Percentiles rank a stretch among this genome's conserved stretches.
These are phyloP conservation scores for Phycomyces blakesleeanus DNA, from an alignment of 192 early-diverging fungal species.

Conservation along the genomic window DNA sequence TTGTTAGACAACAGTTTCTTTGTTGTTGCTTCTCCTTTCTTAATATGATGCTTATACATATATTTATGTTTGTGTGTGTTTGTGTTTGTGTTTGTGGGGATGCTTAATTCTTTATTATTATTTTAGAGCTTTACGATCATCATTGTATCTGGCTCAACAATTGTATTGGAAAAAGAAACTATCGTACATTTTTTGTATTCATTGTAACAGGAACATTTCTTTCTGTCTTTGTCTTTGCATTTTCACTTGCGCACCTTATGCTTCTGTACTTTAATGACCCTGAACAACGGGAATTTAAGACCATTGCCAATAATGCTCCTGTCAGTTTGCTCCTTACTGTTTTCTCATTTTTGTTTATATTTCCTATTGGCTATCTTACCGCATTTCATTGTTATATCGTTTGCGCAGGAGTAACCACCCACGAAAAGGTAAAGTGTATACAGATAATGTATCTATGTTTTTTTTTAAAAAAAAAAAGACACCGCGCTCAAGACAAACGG, in stretches of 20 bases:
- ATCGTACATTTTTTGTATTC: slow-evolving; percentile 81
- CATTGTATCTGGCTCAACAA: slow-evolving; percentile 95
- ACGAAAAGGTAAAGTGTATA: slow-evolving; percentile 64
- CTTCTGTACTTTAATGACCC: background rate
- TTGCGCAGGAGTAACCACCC: slow-evolving; percentile 74
- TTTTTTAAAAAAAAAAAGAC: too few species aligned
- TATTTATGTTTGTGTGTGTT: too few species aligned
- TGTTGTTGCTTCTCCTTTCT: too few species aligned
- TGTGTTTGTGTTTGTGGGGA: too few species aligned
- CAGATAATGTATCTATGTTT: too few species aligned
- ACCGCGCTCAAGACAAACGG: too few species aligned
- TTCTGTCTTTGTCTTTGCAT: slow-evolving; percentile 56
- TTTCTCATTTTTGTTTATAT: slow-evolving; percentile 55
- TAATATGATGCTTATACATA: too few species aligned
- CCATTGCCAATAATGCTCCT: slow-evolving; percentile 8
- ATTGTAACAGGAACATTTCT: slow-evolving; percentile 58
- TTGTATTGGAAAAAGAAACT: slow-evolving; percentile 84
- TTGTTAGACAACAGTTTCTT: background rate
- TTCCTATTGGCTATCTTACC: slow-evolving; percentile 65
- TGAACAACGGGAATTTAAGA: background rate
- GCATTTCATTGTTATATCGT: slow-evolving; percentile 71
- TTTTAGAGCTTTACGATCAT: slow-evolving; percentile 72
- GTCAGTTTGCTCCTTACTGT: slow-evolving; percentile 58
- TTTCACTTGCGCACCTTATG: slow-evolving; percentile 57
- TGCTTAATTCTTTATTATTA: too few species aligned